A percentile compares a stretch with the other conserved stretches of the same genome.
These are phyloP conservation scores for Emydomyces testavorans DNA, from an alignment of 2,329 filamentous ascomycete species.

Conservation along the genomic window DNA sequence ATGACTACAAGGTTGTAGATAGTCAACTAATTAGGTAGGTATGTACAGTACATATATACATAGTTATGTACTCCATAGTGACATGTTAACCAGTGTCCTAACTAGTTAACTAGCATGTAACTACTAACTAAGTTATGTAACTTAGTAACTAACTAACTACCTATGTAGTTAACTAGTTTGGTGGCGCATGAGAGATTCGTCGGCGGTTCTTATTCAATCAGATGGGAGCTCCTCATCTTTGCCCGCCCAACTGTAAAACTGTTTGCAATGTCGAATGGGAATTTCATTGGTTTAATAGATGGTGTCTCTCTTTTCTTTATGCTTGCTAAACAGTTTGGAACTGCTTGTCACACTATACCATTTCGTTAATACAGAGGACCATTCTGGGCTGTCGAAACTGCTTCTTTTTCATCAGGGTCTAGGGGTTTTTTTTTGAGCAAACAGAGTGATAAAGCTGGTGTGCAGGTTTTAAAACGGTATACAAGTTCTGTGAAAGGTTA, in stretches of 20 bases:
- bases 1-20: too few species aligned
- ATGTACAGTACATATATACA: too few species aligned
- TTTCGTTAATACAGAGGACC: not conserved
- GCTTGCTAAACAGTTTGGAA: not conserved
- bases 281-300: slow-evolving; percentile 1
- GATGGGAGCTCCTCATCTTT: not conserved
- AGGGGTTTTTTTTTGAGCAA: not conserved
- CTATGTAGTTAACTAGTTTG: too few species aligned
- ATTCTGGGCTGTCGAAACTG: not conserved
- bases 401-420: not conserved
- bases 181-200: not conserved
- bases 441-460: not conserved
- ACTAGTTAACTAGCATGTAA: too few species aligned
- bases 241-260: slow-evolving; percentile 5
- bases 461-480: too few species aligned
- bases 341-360: not conserved
- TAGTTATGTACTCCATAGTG: too few species aligned
- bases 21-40: too few species aligned
- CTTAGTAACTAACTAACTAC: too few species aligned
- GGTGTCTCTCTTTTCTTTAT: not conserved
- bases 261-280: not conserved
- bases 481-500: too few species aligned
- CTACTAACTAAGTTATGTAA: too few species aligned
- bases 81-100: too few species aligned
- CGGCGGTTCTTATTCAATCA: too few species aligned